phyloP scores from a whole-genome alignment of 2,329 filamentous ascomycete genomes.

The Fulvia fulva region DNA sequence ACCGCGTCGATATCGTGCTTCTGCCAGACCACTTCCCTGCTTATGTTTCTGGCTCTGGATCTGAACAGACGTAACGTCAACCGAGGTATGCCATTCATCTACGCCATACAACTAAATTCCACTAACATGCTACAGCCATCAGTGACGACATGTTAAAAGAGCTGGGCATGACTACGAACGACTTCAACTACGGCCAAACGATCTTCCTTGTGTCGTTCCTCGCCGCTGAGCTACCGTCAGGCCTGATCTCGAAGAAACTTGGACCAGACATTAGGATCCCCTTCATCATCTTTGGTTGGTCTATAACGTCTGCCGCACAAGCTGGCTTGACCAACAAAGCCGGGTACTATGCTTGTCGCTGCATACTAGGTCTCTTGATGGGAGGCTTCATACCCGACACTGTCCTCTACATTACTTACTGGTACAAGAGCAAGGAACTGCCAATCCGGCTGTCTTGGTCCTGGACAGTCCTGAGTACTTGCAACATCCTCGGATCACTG shows the following conservation, averaged over 20 bases:
- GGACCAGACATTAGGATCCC: constrained; percentile 47
- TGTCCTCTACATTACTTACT: constrained; percentile 38
- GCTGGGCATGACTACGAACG: constrained; percentile 28
- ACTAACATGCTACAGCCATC: constrained; percentile 19
- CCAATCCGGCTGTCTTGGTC: constrained; percentile 42
- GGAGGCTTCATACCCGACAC: constrained; percentile 45
- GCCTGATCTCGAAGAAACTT: constrained; percentile 45
- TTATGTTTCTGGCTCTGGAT: constrained; percentile 28
- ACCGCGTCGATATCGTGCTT: too few species aligned
- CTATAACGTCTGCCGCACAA: constrained; percentile 35
- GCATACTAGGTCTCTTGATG: constrained; percentile 39
- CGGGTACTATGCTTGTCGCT: constrained; percentile 36
- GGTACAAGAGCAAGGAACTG: constrained; percentile 36
- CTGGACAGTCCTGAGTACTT: constrained; percentile 34
- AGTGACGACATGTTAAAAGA: constrained; percentile 27
- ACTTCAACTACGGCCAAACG: constrained; percentile 30
- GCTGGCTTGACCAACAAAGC: constrained; percentile 31
- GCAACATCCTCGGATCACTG: constrained; percentile 38
- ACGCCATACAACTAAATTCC: constrained; percentile 29
- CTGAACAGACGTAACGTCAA: constrained; percentile 30
- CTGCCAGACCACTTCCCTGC: too few species aligned
- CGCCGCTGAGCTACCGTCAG: constrained; percentile 43
- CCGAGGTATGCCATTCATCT: constrained; percentile 7
- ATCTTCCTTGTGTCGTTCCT: constrained; percentile 29
- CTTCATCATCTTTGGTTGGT: constrained; percentile 41